Conservation (phyloP, 2,329 filamentous ascomycete species). For the Colletotrichum eleusines region DNA sequence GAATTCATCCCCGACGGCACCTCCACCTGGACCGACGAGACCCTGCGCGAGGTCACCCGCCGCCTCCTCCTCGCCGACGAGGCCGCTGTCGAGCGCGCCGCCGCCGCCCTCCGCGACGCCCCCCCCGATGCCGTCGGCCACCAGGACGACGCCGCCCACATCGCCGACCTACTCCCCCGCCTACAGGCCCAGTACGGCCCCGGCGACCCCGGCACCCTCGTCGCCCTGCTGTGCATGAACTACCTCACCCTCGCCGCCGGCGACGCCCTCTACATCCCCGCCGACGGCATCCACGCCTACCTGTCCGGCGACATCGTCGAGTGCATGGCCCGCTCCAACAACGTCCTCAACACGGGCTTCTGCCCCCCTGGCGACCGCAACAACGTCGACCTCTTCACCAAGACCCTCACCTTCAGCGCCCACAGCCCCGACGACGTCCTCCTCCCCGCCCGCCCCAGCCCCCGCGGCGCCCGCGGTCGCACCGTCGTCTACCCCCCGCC, state of each 20-base stretch:
- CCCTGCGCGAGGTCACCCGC: slow-evolving; percentile 67
- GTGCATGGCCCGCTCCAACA: slow-evolving; percentile 82
- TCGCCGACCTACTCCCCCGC: slow-evolving; percentile 73
- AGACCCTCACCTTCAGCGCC: slow-evolving; percentile 72
- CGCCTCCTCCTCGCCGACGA: slow-evolving; percentile 67
- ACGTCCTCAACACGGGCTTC: slow-evolving; percentile 81
- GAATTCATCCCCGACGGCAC: slow-evolving; percentile 62
- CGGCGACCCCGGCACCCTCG: slow-evolving; percentile 74
- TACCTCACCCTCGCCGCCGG: slow-evolving; percentile 74
- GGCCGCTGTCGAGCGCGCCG: slow-evolving; percentile 63
- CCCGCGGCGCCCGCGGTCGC: slow-evolving; percentile 67
- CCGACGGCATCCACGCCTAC: slow-evolving; percentile 81
- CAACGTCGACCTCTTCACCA: slow-evolving; percentile 72
- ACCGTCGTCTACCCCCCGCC: slow-evolving; percentile 75
- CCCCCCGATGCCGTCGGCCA: slow-evolving; percentile 60
- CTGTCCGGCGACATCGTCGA: slow-evolving; percentile 80
- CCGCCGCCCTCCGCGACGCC: slow-evolving; percentile 63
- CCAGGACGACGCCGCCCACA: slow-evolving; percentile 64
- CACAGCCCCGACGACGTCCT: slow-evolving; percentile 70
- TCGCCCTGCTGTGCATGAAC: slow-evolving; percentile 81
- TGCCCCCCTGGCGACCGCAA: slow-evolving; percentile 75
- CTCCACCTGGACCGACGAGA: slow-evolving; percentile 66
- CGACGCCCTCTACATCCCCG: slow-evolving; percentile 77
- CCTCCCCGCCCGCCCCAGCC: slow-evolving; percentile 53
- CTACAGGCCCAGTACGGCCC: slow-evolving; percentile 74